phyloP scores from a whole-genome alignment of 148 eudicot genomes.

The Rhododendron williamsianum region DNA sequence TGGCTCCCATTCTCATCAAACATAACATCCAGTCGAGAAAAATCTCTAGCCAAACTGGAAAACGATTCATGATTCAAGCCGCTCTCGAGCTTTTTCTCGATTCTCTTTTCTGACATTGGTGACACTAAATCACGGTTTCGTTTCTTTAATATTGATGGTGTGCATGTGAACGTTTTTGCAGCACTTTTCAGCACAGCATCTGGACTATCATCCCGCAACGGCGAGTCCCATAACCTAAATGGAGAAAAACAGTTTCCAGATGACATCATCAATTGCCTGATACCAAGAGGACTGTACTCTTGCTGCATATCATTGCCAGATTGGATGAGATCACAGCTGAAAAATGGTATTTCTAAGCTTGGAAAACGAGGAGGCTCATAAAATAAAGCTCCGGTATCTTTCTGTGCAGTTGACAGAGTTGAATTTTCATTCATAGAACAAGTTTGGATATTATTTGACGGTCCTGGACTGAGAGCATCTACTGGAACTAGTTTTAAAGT shows the following conservation, averaged over 20 bases:
- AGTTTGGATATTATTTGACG: constrained; percentile 27
- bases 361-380: constrained; percentile 94
- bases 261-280: constrained; percentile 73
- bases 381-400: constrained; percentile 57
- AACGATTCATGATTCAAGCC: constrained; percentile 38
- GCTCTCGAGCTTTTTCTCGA: constrained; percentile 59
- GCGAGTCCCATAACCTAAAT: constrained; percentile 83
- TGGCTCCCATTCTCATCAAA: constrained; percentile 34
- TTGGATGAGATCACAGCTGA: constrained; percentile 88
- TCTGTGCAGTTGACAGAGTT: constrained; percentile 21
- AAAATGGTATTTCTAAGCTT: constrained; percentile 80
- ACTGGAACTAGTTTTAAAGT: constrained; percentile 43
- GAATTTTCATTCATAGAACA: constrained; percentile 28
- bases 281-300: constrained; percentile 95
- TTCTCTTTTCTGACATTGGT: constrained; percentile 82
- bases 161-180: constrained; percentile 67
- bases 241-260: constrained; percentile 54
- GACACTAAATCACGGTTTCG: constrained; percentile 77
- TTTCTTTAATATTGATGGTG: constrained; percentile 91
- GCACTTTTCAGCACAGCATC: constrained; percentile 80
- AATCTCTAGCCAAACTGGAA: constrained; percentile 54
- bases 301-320: constrained; percentile 58
- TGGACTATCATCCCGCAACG: constrained; percentile 58
- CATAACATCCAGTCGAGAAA: constrained; percentile 67
- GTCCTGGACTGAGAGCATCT: constrained; percentile 39